A percentile compares a stretch with the other conserved stretches of the same genome.
phyloP scores from a whole-genome alignment of 2,329 filamentous ascomycete genomes.

The Neophaeococcomyces aloes region DNA sequence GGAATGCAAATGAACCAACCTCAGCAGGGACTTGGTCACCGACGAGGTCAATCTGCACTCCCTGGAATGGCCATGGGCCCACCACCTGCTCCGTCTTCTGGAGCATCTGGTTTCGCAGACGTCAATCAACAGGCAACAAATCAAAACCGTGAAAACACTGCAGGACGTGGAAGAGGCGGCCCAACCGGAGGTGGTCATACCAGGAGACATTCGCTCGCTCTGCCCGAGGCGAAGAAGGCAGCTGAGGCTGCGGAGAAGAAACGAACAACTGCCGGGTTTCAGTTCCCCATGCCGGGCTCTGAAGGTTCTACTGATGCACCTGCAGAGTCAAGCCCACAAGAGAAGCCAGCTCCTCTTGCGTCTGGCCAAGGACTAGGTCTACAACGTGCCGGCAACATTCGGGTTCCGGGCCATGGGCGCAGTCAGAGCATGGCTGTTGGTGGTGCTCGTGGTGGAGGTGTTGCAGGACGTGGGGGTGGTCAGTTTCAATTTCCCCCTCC shows the following conservation, averaged over 20 bases:
- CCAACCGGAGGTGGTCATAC: slow-evolving; percentile 68
- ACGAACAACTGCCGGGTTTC: slow-evolving; percentile 83
- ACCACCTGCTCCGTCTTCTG: slow-evolving; percentile 83
- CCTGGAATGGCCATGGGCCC: slow-evolving; percentile 86
- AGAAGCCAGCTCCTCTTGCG: slow-evolving; percentile 37
- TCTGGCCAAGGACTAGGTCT: slow-evolving; percentile 53
- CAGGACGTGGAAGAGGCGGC: slow-evolving; percentile 65
- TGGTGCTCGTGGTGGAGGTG: slow-evolving; percentile 55
- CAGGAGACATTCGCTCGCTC: slow-evolving; percentile 83
- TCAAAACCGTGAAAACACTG: slow-evolving; percentile 61
- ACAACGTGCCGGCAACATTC: slow-evolving; percentile 70
- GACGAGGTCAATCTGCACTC: slow-evolving; percentile 94
- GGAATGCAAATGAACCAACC: slow-evolving; percentile 65
- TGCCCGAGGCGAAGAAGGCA: slow-evolving; percentile 95
- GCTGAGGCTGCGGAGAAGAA: slow-evolving; percentile 96
- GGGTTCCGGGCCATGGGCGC: slow-evolving; percentile 57
- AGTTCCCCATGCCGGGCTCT: slow-evolving; percentile 73
- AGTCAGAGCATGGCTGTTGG: slow-evolving; percentile 45
- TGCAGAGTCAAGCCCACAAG: slow-evolving; percentile 40
- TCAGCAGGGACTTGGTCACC: slow-evolving; percentile 72
- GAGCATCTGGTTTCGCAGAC: slow-evolving; percentile 75
- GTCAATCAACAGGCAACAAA: slow-evolving; percentile 57
- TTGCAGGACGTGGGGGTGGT: slow-evolving; percentile 51
- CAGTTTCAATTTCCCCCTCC: slow-evolving; percentile 57
- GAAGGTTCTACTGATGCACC: slow-evolving; percentile 41